Conservation (phyloP, 208 protist species). For the Acanthamoeba lenticulata region DNA sequence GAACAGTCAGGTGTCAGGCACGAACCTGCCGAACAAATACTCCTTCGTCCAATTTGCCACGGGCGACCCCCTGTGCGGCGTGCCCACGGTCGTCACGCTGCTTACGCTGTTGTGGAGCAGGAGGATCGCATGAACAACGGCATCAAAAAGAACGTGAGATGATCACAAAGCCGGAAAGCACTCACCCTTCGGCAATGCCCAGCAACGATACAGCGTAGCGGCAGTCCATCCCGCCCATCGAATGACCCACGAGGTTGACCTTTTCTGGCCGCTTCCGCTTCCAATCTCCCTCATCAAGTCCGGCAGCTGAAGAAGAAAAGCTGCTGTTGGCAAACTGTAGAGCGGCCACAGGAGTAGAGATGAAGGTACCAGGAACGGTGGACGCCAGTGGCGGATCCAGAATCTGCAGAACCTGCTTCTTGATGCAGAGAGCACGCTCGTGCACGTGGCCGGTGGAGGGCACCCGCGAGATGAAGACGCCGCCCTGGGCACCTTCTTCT, state of each 20-base stretch:
- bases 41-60: constrained; percentile 23
- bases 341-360: too few species aligned
- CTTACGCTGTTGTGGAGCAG: constrained; percentile 10
- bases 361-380: neutral
- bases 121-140: neutral
- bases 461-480: constrained; percentile 45
- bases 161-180: neutral
- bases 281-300: constrained; percentile 9
- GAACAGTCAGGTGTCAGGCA: neutral
- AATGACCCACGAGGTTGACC: constrained; percentile 61
- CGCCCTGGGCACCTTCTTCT: constrained; percentile 5
- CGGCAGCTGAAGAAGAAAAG: too few species aligned
- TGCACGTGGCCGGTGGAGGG: constrained; percentile 57
- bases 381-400: neutral
- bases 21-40: neutral
- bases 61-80: constrained; percentile 36
- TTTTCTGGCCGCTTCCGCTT: neutral
- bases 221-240: constrained; percentile 55
- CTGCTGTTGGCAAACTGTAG: too few species aligned
- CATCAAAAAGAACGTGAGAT: neutral
- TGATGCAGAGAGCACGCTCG: constrained; percentile 22
- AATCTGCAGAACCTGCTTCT: constrained; percentile 53
- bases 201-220: constrained; percentile 30
- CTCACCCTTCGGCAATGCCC: neutral
- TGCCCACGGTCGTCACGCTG: constrained; percentile 54